Percentiles rank a stretch among this genome's conserved stretches.
These are phyloP conservation scores for Cryptococcus wingfieldii DNA, from an alignment of 1,284 basidiomycete species.

Conservation along the genomic window DNA sequence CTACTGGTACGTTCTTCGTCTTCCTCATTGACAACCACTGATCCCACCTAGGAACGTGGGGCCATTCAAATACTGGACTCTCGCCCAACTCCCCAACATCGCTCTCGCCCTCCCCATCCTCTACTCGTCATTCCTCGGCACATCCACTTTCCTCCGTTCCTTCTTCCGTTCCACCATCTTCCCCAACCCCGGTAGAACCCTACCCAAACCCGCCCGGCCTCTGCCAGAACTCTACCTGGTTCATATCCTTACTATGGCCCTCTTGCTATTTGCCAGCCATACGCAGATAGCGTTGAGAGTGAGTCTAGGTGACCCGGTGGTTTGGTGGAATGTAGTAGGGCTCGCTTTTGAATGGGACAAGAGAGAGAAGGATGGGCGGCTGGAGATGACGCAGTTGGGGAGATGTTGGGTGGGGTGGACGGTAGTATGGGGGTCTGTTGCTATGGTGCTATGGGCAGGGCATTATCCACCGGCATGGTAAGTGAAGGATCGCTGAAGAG, in stretches of 20 bases:
- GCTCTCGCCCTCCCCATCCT: constrained; percentile 71
- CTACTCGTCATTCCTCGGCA: constrained; percentile 51
- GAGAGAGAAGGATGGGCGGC: constrained; percentile 43
- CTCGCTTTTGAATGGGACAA: constrained; percentile 51
- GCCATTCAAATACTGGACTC: constrained; percentile 79
- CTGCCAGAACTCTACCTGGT: constrained; percentile 48
- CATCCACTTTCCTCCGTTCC: constrained; percentile 4
- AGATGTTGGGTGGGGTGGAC: constrained; percentile 59
- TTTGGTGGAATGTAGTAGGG: constrained; percentile 77
- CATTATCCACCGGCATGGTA: constrained; percentile 82
- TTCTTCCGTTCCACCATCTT: background rate
- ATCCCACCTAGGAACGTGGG: constrained; percentile 61
- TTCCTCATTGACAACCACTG: background rate
- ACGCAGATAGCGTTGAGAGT: constrained; percentile 85
- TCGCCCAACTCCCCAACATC: constrained; percentile 82
- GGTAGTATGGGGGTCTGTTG: constrained; percentile 66
- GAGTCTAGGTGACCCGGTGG: constrained; percentile 69
- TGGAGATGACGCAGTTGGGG: constrained; percentile 3
- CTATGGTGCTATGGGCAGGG: constrained; percentile 73
- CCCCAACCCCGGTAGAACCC: background rate
- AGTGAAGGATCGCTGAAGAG: background rate
- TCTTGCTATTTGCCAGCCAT: constrained; percentile 76
- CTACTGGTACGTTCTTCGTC: constrained; percentile 61
- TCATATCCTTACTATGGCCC: constrained; percentile 57
- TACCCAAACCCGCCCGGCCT: background rate